These are phyloP conservation scores for Penicillium robsamsonii DNA, from an alignment of 495 filamentous ascomycete genomes.

Conservation along the genomic window DNA sequence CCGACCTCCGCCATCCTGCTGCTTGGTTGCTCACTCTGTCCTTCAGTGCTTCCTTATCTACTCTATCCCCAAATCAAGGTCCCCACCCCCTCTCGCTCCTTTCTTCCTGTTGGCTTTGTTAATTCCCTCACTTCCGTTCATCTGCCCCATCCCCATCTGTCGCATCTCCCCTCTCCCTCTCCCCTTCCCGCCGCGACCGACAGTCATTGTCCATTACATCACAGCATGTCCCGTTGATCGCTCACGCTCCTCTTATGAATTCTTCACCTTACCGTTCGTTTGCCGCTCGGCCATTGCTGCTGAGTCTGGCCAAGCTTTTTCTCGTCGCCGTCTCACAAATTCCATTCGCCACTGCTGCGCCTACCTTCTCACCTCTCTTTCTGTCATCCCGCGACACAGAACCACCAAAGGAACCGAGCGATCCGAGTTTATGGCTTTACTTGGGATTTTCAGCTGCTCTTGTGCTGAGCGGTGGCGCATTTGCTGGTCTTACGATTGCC, in stretches of 20 bases:
- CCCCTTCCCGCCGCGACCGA: neutral
- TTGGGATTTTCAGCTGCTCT: conserved; percentile 66
- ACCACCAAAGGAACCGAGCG: conserved; percentile 41
- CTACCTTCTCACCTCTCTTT: conserved; percentile 26
- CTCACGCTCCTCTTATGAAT: conserved; percentile 28
- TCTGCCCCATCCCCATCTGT: neutral
- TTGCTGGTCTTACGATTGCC: conserved; percentile 94
- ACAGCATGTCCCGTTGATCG: conserved; percentile 4
- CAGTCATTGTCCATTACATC: neutral
- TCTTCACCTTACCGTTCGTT: conserved; percentile 32
- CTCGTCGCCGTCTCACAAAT: conserved; percentile 45
- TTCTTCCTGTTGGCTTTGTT: neutral
- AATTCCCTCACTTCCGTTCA: neutral
- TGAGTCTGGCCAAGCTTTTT: conserved; percentile 50
- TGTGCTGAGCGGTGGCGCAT: conserved; percentile 86
- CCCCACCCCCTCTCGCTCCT: conserved; percentile 6
- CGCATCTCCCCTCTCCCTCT: neutral
- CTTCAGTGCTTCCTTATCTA: neutral
- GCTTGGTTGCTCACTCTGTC: neutral
- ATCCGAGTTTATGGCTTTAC: conserved; percentile 68
- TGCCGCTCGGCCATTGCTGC: conserved; percentile 43
- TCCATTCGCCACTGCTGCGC: conserved; percentile 45
- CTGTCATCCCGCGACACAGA: conserved; percentile 25
- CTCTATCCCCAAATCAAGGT: neutral
- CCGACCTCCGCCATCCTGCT: neutral